phyloP scores from a whole-genome alignment of 2,329 filamentous ascomycete species.

The Dactylella cylindrospora region DNA sequence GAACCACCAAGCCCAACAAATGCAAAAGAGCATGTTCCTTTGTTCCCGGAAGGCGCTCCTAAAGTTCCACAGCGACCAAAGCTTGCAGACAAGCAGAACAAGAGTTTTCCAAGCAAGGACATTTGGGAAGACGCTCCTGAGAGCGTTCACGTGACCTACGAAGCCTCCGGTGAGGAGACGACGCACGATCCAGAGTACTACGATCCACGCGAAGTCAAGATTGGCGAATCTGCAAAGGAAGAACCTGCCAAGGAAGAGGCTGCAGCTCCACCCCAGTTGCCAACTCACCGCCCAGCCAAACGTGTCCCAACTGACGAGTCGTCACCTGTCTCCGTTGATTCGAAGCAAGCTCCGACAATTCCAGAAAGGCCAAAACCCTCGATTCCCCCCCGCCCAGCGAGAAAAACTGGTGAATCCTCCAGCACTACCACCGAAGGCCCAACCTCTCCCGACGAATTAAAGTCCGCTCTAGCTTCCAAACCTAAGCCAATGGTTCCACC shows the following conservation, averaged over 20 bases:
- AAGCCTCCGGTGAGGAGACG: slow-evolving; percentile 55
- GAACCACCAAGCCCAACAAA: slow-evolving; percentile 59
- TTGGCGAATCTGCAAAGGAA: slow-evolving; percentile 12
- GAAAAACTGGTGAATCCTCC: slow-evolving; percentile 56
- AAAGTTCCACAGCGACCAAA: slow-evolving; percentile 51
- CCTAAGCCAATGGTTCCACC: slow-evolving; percentile 81
- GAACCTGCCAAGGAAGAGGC: neutral
- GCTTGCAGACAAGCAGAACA: slow-evolving; percentile 59
- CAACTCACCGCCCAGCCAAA: slow-evolving; percentile 15
- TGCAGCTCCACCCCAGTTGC: slow-evolving; percentile 12
- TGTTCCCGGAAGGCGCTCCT: slow-evolving; percentile 71
- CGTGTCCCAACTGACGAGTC: slow-evolving; percentile 44
- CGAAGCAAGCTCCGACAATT: slow-evolving; percentile 16
- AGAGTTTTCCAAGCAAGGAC: slow-evolving; percentile 89
- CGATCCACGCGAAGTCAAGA: slow-evolving; percentile 51
- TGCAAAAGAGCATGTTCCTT: slow-evolving; percentile 88
- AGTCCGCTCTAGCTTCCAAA: slow-evolving; percentile 55
- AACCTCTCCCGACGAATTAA: slow-evolving; percentile 34
- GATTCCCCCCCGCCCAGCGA: slow-evolving; percentile 48
- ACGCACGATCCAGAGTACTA: slow-evolving; percentile 56
- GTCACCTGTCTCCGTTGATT: slow-evolving; percentile 44
- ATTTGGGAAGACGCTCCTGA: slow-evolving; percentile 95
- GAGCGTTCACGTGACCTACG: slow-evolving; percentile 67
- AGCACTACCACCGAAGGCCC: slow-evolving; percentile 54
- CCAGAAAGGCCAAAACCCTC: slow-evolving; percentile 48